Evolutionary conservation across 169 alveolate species (phyloP), one percentile per base, ranked within the genome.

Genomic region (Plasmodium vivax): DNA sequence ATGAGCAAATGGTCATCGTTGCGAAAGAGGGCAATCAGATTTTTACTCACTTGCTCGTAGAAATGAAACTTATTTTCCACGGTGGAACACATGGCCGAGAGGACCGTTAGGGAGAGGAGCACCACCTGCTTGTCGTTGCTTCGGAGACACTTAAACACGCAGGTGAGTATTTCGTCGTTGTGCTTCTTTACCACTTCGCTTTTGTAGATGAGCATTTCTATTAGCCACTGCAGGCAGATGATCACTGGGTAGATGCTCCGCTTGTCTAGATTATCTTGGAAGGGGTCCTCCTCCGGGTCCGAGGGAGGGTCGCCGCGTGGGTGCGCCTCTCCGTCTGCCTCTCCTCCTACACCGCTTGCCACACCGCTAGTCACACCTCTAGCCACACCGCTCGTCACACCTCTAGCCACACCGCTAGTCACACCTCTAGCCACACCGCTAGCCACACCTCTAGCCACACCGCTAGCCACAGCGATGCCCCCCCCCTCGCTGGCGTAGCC

Each of bases 61-160:
- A 90, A 90, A 62, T 80, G n/a, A 12, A 90, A 90, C 68, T 90
- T 90, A 80, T 90, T 90, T 38, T 90, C 73, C 45, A 90, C 94
- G 0, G 91, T 90, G 0, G 91, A 80, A 74, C 94, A 90, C 94
- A 90, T 90, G 36, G 94, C 94, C 23, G 94, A 90, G 14, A 90
- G 51, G 10, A 90, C 94, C 2, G 94, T 90, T n/a, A 90, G 90
- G 7, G 94, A 58, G 32, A 90, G 74, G 14, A 90, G 47, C 8
- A 90, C 68, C 30, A 90, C 94, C 51, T 90, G 72, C 32, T 80
- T 90, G 74, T 90, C 83, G 27, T 90, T 85, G 68, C 41, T 90
- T 80, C 82, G 56, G 12, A 90, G 82, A 68, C 94, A 90, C 12
- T 80, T 80, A 68, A 90, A 90, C 14, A 90, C 74, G 43, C 94